Evolutionary conservation across 2,329 filamentous ascomycete genomes (phyloP), one percentile per base, ranked within the genome.

Genomic region (Nectriaceae sp.): DNA sequence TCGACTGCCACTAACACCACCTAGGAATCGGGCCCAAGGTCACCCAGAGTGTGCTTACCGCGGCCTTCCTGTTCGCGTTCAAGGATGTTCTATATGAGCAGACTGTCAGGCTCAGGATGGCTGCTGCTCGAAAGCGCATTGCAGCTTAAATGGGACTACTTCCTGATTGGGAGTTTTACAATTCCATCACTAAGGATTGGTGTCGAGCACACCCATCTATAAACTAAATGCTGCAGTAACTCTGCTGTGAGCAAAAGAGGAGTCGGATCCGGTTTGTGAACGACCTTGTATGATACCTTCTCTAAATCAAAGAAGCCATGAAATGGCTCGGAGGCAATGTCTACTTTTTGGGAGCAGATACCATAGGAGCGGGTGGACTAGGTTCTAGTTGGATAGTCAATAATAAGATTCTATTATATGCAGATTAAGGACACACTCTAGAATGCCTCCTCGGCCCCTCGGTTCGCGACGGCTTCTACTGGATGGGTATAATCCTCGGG

Each of bases 51-150:
- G 94, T 97, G 39, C 81, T 99, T 53, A 99, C 94, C 4, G 94
- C 94, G 5, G 94, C 94, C 3, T 91, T 97, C 72, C 76, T 99
- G 49, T 99, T 99, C 68, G 94, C 92, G 2, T 97, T 99, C 77
- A 99, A 99, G 78, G 94, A 99, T 67, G 89, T 90, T 5, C 80
- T 99, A 5, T 99, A 97, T 68, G 89, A 90, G 63, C 84, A 88
- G 70, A 92, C 85, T 0, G 74, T 93, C 42, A 82, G 77, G 61
- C 80, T 90, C 24, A 79, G 89, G 44, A 68, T 71, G 47, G 60
- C 65, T 19, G 65, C 72, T 37, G 66, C 70, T 44, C 73, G 70
- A 62, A 77, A 70, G 65, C 62, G 65, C 20, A 39, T 70, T 37
- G 57, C 59, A 47, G 64, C 67, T 42, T 73, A 67, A 54, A 36